These are phyloP conservation scores for Talaromyces ruber DNA, from an alignment of 495 filamentous ascomycete genomes.

Conservation along the genomic window DNA sequence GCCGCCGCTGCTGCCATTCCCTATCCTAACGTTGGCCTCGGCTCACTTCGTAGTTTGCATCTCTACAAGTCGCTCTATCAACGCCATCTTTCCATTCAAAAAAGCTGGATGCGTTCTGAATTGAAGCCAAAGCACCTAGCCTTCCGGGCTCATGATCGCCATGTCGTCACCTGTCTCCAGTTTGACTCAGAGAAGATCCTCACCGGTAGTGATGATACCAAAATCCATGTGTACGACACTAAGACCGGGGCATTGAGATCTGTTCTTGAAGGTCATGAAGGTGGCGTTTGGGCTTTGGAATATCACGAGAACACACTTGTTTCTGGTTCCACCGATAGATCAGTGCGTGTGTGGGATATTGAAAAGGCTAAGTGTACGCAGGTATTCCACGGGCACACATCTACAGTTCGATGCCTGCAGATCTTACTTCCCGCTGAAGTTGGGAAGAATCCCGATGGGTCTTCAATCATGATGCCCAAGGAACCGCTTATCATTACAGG, in stretches of 20 bases:
- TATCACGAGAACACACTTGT: conserved; percentile 93
- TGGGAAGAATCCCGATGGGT: conserved; percentile 63
- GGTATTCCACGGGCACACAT: conserved; percentile 95
- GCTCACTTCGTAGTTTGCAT: conserved; percentile 71
- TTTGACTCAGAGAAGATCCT: conserved; percentile 98
- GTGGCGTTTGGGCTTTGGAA: conserved; percentile 95
- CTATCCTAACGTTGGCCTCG: conserved; percentile 70
- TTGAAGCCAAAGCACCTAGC: conserved; percentile 89
- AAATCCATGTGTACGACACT: conserved; percentile 98
- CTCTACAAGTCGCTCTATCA: conserved; percentile 96
- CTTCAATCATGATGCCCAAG: conserved; percentile 77
- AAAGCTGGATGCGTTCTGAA: conserved; percentile 80
- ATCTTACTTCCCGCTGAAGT: conserved; percentile 83
- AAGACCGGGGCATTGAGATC: conserved; percentile 81
- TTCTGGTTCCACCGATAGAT: conserved; percentile 92
- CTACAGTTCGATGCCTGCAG: conserved; percentile 91
- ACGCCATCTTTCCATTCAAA: conserved; percentile 78
- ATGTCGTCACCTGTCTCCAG: conserved; percentile 96
- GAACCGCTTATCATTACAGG: conserved; percentile 95
- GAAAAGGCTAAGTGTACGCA: conserved; percentile 83
- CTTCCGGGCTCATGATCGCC: conserved; percentile 88
- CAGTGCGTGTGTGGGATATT: conserved; percentile 97
- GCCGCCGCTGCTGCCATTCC: conserved; percentile 74
- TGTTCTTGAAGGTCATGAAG: conserved; percentile 86
- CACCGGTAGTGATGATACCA: conserved; percentile 94